These are phyloP conservation scores for Mangifera indica DNA, from an alignment of 345 rosid genomes.

Conservation along the genomic window DNA sequence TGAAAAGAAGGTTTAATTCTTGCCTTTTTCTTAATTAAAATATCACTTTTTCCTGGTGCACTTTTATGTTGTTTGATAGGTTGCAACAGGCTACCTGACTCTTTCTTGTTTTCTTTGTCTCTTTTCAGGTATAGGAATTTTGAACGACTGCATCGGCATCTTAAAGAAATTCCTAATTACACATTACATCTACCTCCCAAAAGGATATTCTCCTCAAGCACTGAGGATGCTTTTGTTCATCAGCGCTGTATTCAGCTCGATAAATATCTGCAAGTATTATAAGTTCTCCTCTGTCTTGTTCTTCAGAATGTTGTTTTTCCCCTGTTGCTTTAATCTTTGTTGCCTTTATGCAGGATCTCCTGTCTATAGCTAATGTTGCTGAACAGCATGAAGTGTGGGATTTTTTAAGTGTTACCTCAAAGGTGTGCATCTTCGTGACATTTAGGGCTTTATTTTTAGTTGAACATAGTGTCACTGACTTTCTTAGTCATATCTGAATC, in stretches of 20 bases:
- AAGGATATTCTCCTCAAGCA: constrained; percentile 98
- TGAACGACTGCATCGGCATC: constrained; percentile 87
- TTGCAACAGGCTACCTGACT: constrained; percentile 8
- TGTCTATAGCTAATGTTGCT: constrained; percentile 95
- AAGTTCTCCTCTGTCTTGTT: constrained; percentile 19
- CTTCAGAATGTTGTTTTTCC: constrained; percentile 14
- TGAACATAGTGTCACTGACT: neutral
- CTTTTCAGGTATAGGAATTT: constrained; percentile 89
- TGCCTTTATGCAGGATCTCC: constrained; percentile 66
- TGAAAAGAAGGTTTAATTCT: constrained; percentile 84
- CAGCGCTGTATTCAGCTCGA: constrained; percentile 98
- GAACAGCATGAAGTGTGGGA: constrained; percentile 99
- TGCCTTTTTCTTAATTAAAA: constrained; percentile 16
- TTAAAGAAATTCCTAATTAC: constrained; percentile 95
- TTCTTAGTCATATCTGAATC: constrained; percentile 12
- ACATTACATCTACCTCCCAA: constrained; percentile 96
- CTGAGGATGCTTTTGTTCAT: constrained; percentile 95
- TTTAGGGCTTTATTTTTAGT: neutral
- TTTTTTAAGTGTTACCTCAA: constrained; percentile 82
- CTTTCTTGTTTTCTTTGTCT: neutral
- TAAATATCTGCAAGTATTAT: constrained; percentile 76
- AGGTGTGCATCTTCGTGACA: constrained; percentile 48
- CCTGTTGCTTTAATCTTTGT: constrained; percentile 19
- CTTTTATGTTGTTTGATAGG: constrained; percentile 3
- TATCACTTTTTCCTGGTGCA: neutral